phyloP scores from a whole-genome alignment of 495 filamentous ascomycete genomes.

The Penicillium odoratum region DNA sequence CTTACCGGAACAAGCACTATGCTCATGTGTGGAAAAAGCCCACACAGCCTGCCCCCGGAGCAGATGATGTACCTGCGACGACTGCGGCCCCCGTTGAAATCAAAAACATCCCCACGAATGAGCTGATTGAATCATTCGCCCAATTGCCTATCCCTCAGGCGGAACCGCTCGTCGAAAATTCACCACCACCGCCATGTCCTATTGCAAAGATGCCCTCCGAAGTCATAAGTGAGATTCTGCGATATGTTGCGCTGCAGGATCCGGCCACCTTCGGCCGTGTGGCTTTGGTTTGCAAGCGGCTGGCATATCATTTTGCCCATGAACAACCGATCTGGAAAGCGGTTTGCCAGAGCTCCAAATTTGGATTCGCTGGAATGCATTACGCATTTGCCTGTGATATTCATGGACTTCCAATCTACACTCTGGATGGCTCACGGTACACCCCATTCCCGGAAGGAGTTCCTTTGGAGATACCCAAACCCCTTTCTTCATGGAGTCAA shows the following conservation, averaged over 20 bases:
- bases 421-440: constrained; percentile 31
- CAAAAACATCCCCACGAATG: constrained; percentile 54
- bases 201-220: constrained; percentile 78
- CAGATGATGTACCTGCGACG: constrained; percentile 51
- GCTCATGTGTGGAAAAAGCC: constrained; percentile 57
- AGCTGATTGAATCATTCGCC: constrained; percentile 77
- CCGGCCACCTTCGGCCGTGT: constrained; percentile 77
- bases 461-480: constrained; percentile 36
- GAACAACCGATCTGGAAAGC: constrained; percentile 91
- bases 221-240: constrained; percentile 72
- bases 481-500: constrained; percentile 45
- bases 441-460: constrained; percentile 40
- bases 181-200: constrained; percentile 70
- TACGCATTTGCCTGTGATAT: constrained; percentile 71
- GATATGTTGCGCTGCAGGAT: constrained; percentile 71
- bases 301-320: constrained; percentile 80
- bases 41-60: constrained; percentile 52
- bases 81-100: constrained; percentile 46
- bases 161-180: constrained; percentile 60
- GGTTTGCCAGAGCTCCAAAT: constrained; percentile 65
- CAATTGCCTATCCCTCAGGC: constrained; percentile 60
- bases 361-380: constrained; percentile 83
- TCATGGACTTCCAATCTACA: constrained; percentile 56
- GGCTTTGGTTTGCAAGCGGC: constrained; percentile 77
- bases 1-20: constrained; percentile 90